Evolutionary conservation across 73 alveolate genomes (phyloP).

Genomic region (Diophrys sp.): DNA sequence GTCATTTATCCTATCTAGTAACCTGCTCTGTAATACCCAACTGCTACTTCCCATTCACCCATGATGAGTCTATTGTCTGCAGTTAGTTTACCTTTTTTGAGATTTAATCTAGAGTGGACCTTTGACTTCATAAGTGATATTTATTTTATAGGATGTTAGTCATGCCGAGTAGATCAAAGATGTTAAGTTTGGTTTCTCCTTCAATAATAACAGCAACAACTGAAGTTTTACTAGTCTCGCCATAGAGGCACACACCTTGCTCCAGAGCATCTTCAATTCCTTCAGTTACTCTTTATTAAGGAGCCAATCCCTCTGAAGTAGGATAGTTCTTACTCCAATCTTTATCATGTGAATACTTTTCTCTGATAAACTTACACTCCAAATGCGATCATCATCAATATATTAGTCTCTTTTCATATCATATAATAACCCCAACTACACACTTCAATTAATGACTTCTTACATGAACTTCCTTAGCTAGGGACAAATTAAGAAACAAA

Average conservation of each 20-base stretch:
- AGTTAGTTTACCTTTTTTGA: slow-evolving; percentile 36
- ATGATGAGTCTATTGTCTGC: slow-evolving; percentile 44
- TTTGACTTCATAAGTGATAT: slow-evolving; percentile 47
- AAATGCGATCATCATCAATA: slow-evolving; percentile 58
- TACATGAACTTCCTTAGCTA: slow-evolving; percentile 29
- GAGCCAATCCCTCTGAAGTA: not conserved
- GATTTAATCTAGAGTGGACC: slow-evolving; percentile 60
- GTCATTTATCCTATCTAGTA: slow-evolving; percentile 72
- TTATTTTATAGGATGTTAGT: slow-evolving; percentile 66
- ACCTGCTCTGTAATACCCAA: slow-evolving; percentile 83
- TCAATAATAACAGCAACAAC: slow-evolving; percentile 58
- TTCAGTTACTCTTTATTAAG: not conserved
- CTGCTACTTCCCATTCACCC: slow-evolving; percentile 60
- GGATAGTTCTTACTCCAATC: not conserved
- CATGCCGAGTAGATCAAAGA: slow-evolving; percentile 71
- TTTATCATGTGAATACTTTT: slow-evolving; percentile 12
- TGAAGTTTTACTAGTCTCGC: not conserved
- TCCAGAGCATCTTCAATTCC: not conserved
- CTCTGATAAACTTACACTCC: slow-evolving; percentile 31
- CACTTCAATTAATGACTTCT: slow-evolving; percentile 60
- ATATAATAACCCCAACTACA: slow-evolving; percentile 74
- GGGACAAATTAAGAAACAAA: too few species aligned
- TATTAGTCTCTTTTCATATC: slow-evolving; percentile 56
- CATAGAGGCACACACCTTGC: not conserved
- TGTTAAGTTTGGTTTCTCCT: slow-evolving; percentile 52